Evolutionary conservation across 352 stramenopile genomes (phyloP).

Genomic region (Globisporangium alternatum): DNA sequence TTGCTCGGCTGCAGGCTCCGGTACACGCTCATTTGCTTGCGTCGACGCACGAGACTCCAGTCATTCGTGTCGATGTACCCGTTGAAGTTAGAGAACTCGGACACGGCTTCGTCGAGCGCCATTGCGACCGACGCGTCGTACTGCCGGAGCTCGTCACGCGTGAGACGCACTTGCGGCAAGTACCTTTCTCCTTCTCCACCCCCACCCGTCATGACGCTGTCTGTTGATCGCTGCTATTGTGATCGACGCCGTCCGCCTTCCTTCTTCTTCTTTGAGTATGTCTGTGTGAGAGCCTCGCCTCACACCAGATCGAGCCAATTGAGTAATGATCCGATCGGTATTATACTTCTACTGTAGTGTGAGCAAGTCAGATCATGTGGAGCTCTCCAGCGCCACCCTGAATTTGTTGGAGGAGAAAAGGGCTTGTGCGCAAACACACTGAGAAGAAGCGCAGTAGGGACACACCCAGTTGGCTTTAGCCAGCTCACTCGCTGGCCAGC

Average conservation of each 20-base stretch:
- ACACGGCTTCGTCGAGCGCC: constrained; percentile 3
- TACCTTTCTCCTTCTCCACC: background rate
- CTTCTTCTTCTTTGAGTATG: background rate
- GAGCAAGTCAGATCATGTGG: background rate
- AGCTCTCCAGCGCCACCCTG: background rate
- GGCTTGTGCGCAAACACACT: background rate
- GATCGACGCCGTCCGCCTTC: background rate
- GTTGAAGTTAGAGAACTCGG: constrained; percentile 15
- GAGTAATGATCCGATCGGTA: background rate
- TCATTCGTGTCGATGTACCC: constrained; percentile 17
- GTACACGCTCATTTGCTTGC: constrained; percentile 20
- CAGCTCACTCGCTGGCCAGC: background rate
- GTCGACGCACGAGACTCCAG: constrained; percentile 16
- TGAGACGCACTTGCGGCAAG: background rate
- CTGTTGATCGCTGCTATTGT: background rate
- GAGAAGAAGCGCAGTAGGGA: background rate
- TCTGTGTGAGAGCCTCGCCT: background rate
- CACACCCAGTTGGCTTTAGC: no score
- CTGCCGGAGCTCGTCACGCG: constrained; percentile 1
- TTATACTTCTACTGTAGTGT: background rate
- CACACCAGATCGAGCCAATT: background rate
- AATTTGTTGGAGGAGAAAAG: constrained; percentile 1
- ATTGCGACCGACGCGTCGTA: background rate
- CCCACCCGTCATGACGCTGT: background rate
- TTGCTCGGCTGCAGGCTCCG: constrained; percentile 1